phyloP scores from a whole-genome alignment of 2,329 filamentous ascomycete genomes.

The Penicillium occitanis region DNA sequence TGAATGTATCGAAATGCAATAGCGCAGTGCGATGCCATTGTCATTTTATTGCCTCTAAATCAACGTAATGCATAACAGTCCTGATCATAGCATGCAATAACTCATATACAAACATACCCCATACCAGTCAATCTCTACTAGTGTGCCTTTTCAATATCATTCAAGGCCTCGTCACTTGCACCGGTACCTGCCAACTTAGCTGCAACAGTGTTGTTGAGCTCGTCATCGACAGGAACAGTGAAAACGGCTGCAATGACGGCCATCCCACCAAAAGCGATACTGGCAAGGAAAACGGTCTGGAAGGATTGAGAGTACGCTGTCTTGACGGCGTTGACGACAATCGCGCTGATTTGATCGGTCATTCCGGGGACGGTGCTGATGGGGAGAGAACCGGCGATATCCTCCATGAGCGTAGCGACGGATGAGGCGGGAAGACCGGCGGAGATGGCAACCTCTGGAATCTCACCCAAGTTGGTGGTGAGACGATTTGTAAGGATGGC shows the following conservation, averaged over 20 bases:
- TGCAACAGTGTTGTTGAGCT: slow-evolving; percentile 17
- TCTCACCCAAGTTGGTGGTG: slow-evolving; percentile 22
- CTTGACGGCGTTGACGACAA: slow-evolving; percentile 38
- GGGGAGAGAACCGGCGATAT: slow-evolving; percentile 27
- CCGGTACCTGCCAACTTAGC: slow-evolving; percentile 15
- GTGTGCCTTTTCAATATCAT: slow-evolving; percentile 1
- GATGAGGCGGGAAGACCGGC: slow-evolving; percentile 40
- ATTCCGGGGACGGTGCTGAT: slow-evolving; percentile 35
- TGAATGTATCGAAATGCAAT: neutral
- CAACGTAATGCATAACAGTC: neutral
- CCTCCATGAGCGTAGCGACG: slow-evolving; percentile 36
- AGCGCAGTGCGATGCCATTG: neutral
- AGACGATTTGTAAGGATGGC: slow-evolving; percentile 26
- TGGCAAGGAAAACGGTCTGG: slow-evolving; percentile 40
- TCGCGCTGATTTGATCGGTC: slow-evolving; percentile 34
- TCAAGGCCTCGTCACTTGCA: slow-evolving; percentile 7
- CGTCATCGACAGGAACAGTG: slow-evolving; percentile 14
- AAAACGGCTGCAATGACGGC: slow-evolving; percentile 21
- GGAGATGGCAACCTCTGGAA: slow-evolving; percentile 35
- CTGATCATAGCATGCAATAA: neutral
- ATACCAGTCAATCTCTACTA: neutral
- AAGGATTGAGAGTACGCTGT: slow-evolving; percentile 49
- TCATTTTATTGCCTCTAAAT: neutral
- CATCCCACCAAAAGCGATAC: slow-evolving; percentile 25
- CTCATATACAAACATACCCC: neutral